Base-by-base conservation (phyloP, 2,329 filamentous ascomycete species). In the Malbranchea cinnamomea region DNA sequence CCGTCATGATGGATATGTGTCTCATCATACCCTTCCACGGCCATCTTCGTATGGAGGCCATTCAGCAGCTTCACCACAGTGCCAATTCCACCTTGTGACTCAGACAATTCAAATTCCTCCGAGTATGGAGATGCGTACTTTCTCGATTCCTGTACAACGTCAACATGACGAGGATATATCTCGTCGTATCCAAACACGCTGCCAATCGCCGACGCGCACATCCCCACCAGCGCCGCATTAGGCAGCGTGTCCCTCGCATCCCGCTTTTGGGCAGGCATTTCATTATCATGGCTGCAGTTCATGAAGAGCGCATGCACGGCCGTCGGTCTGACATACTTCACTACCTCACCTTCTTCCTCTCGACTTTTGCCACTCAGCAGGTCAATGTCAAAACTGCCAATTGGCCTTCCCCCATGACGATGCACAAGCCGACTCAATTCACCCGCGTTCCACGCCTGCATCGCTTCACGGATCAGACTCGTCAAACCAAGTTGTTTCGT, bases 241-340 rank as follows among this genome's bases (percentile, higher is more conserved):
- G 91, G 81, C 6, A 98, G 65, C 0, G 89, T 95, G 50, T 98
- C 91, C 36, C 84, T 73, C 30, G 85, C 85, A 51, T 94, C 85
- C 23, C 91, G 71, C 56, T 94, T 94, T 55, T 98, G 87, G 1
- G 87, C 82, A 1, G 89, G 89, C 2, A 83, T 79, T 57, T 98
- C 87, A 45, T 98, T 98, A 58, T 98, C 89, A 53, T 98, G 89
- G 0, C 91, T 98, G 55, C 91, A 98, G 52, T 98, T 91, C 84
- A 95, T 95, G 56, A 98, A 94, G 1, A 98, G 62, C 1, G 87
- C 89, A 41, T 93, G 85, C 0, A 95, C 78, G 3, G 85, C 82
- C 3, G 74, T 80, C n/a, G 79, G 76, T 41, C 82, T 81, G 53
- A 98, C 85, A 37, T 68, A 77, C 40, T 77, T 78, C 41, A 93